Evolutionary conservation across 2,329 filamentous ascomycete species (phyloP).

Genomic region (Pyrenophora seminiperda): DNA sequence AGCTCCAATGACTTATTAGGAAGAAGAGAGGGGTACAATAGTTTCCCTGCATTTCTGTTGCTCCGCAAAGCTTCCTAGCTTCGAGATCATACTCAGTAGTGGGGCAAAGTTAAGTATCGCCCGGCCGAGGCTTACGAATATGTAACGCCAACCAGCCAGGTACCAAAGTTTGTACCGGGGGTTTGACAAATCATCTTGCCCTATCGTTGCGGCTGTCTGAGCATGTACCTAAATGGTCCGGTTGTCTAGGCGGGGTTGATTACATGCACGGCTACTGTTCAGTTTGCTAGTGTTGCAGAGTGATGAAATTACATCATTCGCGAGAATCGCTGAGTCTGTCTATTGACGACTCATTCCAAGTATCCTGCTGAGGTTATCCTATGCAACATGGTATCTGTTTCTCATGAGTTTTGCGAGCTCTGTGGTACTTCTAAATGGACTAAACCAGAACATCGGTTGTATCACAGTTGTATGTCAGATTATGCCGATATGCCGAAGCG

Average conservation of each 20-base stretch:
- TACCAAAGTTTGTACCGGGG: too few relatives aligned
- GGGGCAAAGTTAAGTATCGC: conserved; percentile 9
- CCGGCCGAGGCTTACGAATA: conserved; percentile 5
- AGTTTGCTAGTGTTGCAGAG: background rate
- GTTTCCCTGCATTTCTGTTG: background rate
- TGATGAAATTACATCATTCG: too few relatives aligned
- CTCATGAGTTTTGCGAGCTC: too few relatives aligned
- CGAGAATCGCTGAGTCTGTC: too few relatives aligned
- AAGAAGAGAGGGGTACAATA: conserved; percentile 15
- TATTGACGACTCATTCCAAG: too few relatives aligned
- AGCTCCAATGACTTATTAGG: background rate
- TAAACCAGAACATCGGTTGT: background rate
- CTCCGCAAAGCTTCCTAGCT: conserved; percentile 23
- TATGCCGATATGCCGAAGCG: conserved; percentile 7
- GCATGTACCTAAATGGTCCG: conserved; percentile 10
- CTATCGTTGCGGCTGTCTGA: conserved; percentile 20
- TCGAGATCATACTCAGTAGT: conserved; percentile 18
- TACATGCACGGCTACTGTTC: background rate
- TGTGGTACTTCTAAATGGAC: background rate
- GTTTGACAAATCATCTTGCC: conserved; percentile 24
- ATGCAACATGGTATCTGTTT: too few relatives aligned
- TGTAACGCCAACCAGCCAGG: background rate
- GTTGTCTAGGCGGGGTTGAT: background rate
- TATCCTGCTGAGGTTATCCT: too few relatives aligned
- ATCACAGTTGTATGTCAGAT: background rate